Conservation (phyloP, 768 basidiomycete species). For the Phanerochaete sordida region DNA sequence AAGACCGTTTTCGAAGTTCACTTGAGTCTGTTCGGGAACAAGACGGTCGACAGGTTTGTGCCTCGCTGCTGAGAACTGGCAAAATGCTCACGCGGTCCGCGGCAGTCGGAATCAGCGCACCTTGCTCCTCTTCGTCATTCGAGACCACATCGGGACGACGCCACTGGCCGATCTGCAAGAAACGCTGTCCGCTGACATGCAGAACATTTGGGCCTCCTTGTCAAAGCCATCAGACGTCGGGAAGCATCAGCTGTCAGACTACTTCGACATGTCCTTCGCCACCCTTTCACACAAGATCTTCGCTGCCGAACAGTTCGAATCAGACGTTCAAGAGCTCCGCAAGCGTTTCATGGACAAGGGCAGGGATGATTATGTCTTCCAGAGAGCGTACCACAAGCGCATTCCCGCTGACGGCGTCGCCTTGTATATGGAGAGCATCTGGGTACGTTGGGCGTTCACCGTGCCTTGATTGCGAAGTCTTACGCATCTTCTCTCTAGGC, state of each 20-base stretch:
- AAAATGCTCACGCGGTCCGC: neutral
- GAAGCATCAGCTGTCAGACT: constrained; percentile 75
- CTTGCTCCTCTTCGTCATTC: constrained; percentile 96
- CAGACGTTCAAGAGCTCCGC: constrained; percentile 66
- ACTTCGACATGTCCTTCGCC: constrained; percentile 94
- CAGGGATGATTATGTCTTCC: constrained; percentile 76
- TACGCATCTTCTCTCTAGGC: constrained; percentile 47
- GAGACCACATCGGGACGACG: constrained; percentile 92
- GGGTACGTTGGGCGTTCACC: constrained; percentile 58
- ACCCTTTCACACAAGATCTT: constrained; percentile 94
- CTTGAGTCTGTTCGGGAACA: constrained; percentile 87
- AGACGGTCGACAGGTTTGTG: constrained; percentile 50
- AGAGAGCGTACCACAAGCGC: constrained; percentile 90
- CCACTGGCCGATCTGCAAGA: constrained; percentile 85
- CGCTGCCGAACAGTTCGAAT: constrained; percentile 85
- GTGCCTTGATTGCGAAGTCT: neutral
- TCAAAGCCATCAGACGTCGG: constrained; percentile 86
- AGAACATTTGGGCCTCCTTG: constrained; percentile 87
- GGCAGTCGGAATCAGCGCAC: constrained; percentile 69
- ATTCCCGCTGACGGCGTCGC: constrained; percentile 97
- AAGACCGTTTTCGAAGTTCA: constrained; percentile 99
- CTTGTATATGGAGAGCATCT: constrained; percentile 96
- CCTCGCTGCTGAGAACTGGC: neutral
- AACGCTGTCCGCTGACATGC: constrained; percentile 85
- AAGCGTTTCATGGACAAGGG: constrained; percentile 74